Evolutionary conservation across 345 rosid species (phyloP).

Genomic region (Populus deltoides): DNA sequence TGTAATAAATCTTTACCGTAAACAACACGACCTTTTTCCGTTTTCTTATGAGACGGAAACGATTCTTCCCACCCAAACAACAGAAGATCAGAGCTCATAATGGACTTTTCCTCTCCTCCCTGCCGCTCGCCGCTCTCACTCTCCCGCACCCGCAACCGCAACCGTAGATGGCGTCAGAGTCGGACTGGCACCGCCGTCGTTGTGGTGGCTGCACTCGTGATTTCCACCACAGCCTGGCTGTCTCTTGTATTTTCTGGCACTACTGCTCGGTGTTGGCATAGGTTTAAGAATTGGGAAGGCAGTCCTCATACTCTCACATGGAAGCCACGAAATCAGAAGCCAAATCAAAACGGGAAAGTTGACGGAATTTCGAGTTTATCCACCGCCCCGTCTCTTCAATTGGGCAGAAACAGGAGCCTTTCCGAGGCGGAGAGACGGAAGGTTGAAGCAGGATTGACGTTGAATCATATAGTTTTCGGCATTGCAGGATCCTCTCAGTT

Average conservation of each 20-base stretch:
- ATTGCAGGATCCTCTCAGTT: constrained; percentile 84
- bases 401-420: constrained; percentile 39
- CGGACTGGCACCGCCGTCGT: constrained; percentile 51
- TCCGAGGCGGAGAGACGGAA: constrained; percentile 18
- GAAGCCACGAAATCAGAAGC: constrained; percentile 14
- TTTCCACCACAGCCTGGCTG: constrained; percentile 75
- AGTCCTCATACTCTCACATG: constrained; percentile 16
- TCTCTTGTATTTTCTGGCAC: constrained; percentile 74
- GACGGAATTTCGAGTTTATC: not conserved
- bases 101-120: constrained; percentile 5
- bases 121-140: not conserved
- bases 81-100: not conserved
- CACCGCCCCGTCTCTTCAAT: not conserved
- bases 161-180: constrained; percentile 54
- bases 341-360: constrained; percentile 5
- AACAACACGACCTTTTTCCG: not conserved
- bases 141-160: constrained; percentile 25
- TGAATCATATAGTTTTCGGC: constrained; percentile 72
- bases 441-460: constrained; percentile 22
- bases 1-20: not conserved
- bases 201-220: constrained; percentile 52
- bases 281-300: constrained; percentile 52
- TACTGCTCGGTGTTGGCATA: constrained; percentile 52
- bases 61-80: not conserved
- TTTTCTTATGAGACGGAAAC: not conserved